Evolutionary conservation across 306 rosid genomes (phyloP), one percentile per base, ranked within the genome.

Genomic region (Acmispon strigosus): DNA sequence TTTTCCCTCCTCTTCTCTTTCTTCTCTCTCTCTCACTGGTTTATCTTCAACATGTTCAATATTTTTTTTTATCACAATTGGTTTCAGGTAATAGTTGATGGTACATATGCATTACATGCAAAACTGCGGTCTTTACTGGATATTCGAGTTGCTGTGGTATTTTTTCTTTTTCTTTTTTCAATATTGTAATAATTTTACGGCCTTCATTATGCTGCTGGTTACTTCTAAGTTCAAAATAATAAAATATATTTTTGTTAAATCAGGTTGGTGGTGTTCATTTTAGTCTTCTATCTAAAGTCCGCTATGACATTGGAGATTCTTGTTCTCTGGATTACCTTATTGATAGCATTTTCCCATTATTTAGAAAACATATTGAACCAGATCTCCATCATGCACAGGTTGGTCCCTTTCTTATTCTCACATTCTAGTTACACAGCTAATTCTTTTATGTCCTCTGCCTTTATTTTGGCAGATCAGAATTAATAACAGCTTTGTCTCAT

Each of bases 371-470:
- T 83, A 94, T 94, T 60, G 99, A 94, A 80, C 96, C 99, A 17
- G 97, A 94, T 86, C 99, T 94, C 77, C 99, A 94, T 86, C 99
- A 94, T 82, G 99, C 97, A 24, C 97, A 94, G 99, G 99, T 94
- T 86, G 82, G 83, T 80, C 66, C 62, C 64, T 74, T 53, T 67
- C 72, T 63, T 86, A 47, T 81, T 76, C 69, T 75, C 69, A 58
- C 36, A 52, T 62, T 65, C 70, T 70, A 58, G 47, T 76, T 82
- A 77, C 62, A 55, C 45, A 36, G 55, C 71, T 56, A 74, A 77
- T 76, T 49, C 71, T 74, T 76, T 52, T 70, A 56, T 62, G 63
- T 78, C 62, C 27, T 50, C 58, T 53, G 18, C 68, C 80, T 70
- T 29, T 52, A 32, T 72, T 59, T 64, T 79, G 86, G 88, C 97